Evolutionary conservation across 371 early-diverging fungal species (phyloP).

Genomic region (Scutellospora calospora): DNA sequence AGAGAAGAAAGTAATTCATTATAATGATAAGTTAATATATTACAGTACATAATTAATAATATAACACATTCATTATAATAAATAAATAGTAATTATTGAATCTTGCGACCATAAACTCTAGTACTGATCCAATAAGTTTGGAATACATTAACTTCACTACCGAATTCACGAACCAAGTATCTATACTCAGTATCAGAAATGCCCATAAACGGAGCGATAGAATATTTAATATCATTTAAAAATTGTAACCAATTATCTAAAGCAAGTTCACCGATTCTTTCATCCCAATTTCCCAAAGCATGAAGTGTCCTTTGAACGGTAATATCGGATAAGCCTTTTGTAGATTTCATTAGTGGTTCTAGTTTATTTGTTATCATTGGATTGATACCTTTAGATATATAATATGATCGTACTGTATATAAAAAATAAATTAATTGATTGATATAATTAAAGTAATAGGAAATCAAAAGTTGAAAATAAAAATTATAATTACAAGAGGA

Average conservation of each 20-base stretch:
- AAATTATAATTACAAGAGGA: neutral
- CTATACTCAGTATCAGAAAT: neutral
- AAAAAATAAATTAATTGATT: too few relatives aligned
- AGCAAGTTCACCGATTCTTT: neutral
- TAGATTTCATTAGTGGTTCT: neutral
- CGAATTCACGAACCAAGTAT: neutral
- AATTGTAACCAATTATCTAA: neutral
- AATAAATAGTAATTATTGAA: too few relatives aligned
- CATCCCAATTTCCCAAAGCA: neutral
- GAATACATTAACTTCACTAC: neutral
- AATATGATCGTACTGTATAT: neutral
- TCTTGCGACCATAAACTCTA: neutral
- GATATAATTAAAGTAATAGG: too few relatives aligned
- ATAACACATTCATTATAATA: too few relatives aligned
- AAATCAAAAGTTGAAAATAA: too few relatives aligned
- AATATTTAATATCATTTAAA: neutral
- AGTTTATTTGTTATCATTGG: neutral
- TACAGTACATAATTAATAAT: too few relatives aligned
- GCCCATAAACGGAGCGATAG: neutral
- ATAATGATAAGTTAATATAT: too few relatives aligned
- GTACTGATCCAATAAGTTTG: slow-evolving; percentile 16
- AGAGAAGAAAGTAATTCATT: too few relatives aligned
- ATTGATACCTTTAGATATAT: neutral
- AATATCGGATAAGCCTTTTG: neutral
- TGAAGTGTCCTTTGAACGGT: neutral